Base-by-base conservation (phyloP, 2,329 filamentous ascomycete species). In the Sporothrix brasiliensis region DNA sequence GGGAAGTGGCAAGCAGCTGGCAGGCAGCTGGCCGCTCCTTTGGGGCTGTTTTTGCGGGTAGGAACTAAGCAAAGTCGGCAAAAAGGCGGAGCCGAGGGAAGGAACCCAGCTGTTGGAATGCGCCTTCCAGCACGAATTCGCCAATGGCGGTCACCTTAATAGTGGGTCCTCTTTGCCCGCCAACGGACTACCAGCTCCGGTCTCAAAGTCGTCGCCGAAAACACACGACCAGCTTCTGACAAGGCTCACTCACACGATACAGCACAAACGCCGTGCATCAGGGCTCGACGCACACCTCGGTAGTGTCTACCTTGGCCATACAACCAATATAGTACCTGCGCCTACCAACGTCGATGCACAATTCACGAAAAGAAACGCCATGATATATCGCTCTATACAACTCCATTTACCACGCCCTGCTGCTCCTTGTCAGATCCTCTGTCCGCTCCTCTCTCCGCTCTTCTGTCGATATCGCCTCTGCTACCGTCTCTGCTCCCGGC, bases 1-100 rank as follows among this genome's bases (percentile, higher is more conserved):
- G 21, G 30, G 47, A 50, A 65, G 66, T 63, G 72, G 65, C 68
- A 56, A 71, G 65, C 73, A 73, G 72, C 72, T 74, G 73, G 67
- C 39, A 34, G 66, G 27, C 73, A 74, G 73, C 73, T 74, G 73
- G 72, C 67, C 34, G 61, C 61, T 34, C 44, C 50, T 65, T 47
- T 30, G 27, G 14, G 58, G 21, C 4, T 24, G 34, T 19, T 54
- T n/a, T 34, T 39, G 16, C 53, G 27, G 9, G 13, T 41, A 27
- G 58, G 58, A 39, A 47, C 27, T n/a, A 34, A 34, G 34, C 4
- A 34, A 39, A 61, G 58, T 61, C 39, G 58, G 58, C 58, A 44
- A 44, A 61, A 61, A n/a, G 58, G 58, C 58, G 58, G 58, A 63
- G 58, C 27, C 19, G 3, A 53, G 11, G 65, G 65, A 19, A 27